Conservation (phyloP, 2,329 filamentous ascomycete genomes). For the Fusarium brevicatenulatum region DNA sequence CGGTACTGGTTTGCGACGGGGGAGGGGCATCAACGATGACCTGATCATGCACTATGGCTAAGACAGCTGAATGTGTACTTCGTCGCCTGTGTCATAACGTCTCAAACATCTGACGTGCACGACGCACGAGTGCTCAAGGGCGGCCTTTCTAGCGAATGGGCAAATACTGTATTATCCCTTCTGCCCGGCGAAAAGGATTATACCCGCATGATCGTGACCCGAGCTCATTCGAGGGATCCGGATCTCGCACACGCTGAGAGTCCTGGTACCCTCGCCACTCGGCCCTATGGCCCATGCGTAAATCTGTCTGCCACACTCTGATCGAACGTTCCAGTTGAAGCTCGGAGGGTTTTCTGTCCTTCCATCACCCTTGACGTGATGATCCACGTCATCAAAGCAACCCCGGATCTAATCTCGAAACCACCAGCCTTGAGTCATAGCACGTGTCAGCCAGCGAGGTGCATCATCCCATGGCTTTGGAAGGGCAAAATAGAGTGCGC, state of each 20-base stretch:
- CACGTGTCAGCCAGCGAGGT: not conserved
- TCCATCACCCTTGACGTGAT: not conserved
- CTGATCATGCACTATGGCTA: not conserved
- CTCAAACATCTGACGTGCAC: no score
- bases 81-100: no score
- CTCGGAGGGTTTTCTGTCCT: not conserved
- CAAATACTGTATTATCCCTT: not conserved
- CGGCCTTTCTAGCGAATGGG: rapidly evolving
- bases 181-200: no score
- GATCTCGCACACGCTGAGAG: not conserved
- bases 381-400: not conserved
- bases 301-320: not conserved
- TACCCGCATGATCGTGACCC: rapidly evolving
- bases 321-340: not conserved
- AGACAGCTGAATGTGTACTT: not conserved
- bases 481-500: not conserved
- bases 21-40: not conserved
- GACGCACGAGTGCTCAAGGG: no score
- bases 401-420: not conserved
- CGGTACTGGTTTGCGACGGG: not conserved
- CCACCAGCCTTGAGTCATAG: not conserved
- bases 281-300: no score
- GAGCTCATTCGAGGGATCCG: not conserved
- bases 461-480: not conserved
- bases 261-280: not conserved